Evolutionary conservation across 768 basidiomycete species (phyloP).

Genomic region (Sarcodon sp.): DNA sequence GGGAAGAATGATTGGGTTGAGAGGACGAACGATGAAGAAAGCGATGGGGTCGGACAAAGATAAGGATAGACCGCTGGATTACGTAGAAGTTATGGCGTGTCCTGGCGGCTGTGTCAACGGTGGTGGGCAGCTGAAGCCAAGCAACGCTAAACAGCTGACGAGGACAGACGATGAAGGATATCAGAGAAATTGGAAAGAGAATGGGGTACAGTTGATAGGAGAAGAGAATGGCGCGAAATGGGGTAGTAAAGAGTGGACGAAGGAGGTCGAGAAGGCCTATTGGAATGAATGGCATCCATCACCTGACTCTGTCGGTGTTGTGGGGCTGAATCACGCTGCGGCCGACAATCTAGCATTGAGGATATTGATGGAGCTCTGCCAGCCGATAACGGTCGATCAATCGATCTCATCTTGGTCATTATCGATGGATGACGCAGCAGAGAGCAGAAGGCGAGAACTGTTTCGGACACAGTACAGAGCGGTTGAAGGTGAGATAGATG

Average conservation of each 20-base stretch:
- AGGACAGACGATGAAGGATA: slow-evolving; percentile 52
- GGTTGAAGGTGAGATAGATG: slow-evolving; percentile 77
- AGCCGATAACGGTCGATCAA: neutral
- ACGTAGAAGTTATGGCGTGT: slow-evolving; percentile 98
- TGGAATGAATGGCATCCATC: slow-evolving; percentile 47
- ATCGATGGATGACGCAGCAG: slow-evolving; percentile 29
- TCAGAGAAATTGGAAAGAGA: slow-evolving; percentile 44
- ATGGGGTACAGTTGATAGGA: slow-evolving; percentile 28
- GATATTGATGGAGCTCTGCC: slow-evolving; percentile 29
- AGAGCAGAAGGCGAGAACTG: slow-evolving; percentile 27
- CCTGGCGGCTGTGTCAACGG: slow-evolving; percentile 97
- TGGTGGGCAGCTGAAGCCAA: slow-evolving; percentile 62
- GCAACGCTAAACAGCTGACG: slow-evolving; percentile 6
- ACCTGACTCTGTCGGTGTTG: slow-evolving; percentile 10
- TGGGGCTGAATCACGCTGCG: neutral
- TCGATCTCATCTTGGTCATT: slow-evolving; percentile 16
- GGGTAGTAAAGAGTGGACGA: slow-evolving; percentile 78
- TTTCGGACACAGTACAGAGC: slow-evolving; percentile 77
- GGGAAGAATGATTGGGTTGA: slow-evolving; percentile 25
- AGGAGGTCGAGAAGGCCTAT: slow-evolving; percentile 70
- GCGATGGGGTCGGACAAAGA: slow-evolving; percentile 17
- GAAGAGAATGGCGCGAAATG: slow-evolving; percentile 43
- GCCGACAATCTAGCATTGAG: slow-evolving; percentile 25
- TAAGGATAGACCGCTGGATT: slow-evolving; percentile 56
- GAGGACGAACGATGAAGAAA: slow-evolving; percentile 11